Evolutionary conservation across 305 asterid species (phyloP), one percentile per base, ranked within the genome.

Genomic region (Vinca major): DNA sequence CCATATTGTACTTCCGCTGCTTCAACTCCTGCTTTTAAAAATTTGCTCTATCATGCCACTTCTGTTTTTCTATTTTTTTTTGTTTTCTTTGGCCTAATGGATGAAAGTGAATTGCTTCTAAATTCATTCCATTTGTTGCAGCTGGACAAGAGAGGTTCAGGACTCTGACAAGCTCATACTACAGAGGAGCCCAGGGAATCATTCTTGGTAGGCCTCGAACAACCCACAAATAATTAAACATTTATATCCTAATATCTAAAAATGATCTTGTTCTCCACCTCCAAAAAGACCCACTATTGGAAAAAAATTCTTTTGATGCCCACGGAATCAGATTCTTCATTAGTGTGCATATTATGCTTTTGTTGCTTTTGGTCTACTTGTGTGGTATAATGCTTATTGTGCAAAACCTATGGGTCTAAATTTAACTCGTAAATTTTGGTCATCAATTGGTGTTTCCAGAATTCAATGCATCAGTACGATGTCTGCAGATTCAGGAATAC

Each of bases 141-240:
- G 97, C 97, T 78, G 97, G 97, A 77, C 97, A 90, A 71, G 97
- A 90, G 82, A 88, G 95, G 78, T 90, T 90, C 83, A 85, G 96
- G 84, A 88, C 97, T 66, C 71, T 81, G 70, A 89, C 96, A 21
- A 89, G 96, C 86, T 89, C 96, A 44, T 89, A 89, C 69, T 89
- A 89, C 7, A 83, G 96, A 84, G 96, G 96, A 56, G 94, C 96
- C 56, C 96, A 89, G 58, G 96, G 92, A 62, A 87, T 91, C 66
- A 76, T 91, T 77, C 92, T 91, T 49, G 96, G 97, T 91, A 81
- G 65, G 89, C 66, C 40, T 39, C 60, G 68, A 45, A 40, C 36
- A 56, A 62, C 2, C 44, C 44, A 14, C 56, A 48, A 41, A 41
- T 26, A 47, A 7, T 10, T 10, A 36, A 50, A 3, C 37, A 1